These are phyloP conservation scores for Kluyveromyces starmeri DNA, from an alignment of 805 yeast species.

Conservation along the genomic window DNA sequence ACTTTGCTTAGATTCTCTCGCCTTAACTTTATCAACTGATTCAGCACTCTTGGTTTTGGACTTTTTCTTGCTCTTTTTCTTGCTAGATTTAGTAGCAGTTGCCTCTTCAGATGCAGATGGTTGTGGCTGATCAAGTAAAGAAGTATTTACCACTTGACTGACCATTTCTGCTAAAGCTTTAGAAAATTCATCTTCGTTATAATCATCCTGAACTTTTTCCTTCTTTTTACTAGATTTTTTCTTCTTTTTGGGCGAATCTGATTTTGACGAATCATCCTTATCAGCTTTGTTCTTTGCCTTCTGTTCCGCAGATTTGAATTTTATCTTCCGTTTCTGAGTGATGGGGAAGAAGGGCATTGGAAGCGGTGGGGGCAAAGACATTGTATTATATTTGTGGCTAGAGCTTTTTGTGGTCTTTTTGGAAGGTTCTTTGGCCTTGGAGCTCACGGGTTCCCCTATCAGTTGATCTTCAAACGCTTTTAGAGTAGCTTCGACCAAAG, in stretches of 20 bases:
- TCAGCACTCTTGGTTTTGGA: constrained; percentile 17
- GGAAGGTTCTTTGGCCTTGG: not conserved
- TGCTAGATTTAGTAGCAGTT: constrained; percentile 1
- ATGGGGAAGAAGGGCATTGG: constrained; percentile 5
- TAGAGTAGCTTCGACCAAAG: constrained; percentile 27
- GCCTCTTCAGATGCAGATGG: constrained; percentile 2
- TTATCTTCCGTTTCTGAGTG: constrained; percentile 5
- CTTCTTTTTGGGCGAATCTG: constrained; percentile 16
- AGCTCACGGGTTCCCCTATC: constrained; percentile 11
- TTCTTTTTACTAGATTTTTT: constrained; percentile 13
- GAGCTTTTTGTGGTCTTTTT: constrained; percentile 6
- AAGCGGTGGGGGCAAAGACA: constrained; percentile 3
- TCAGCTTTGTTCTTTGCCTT: constrained; percentile 3
- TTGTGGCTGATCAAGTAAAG: constrained; percentile 11
- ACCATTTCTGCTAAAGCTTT: constrained; percentile 50
- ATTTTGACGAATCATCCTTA: constrained; percentile 5
- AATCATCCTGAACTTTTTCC: constrained; percentile 6
- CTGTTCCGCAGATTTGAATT: constrained; percentile 3
- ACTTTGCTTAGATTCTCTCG: not conserved
- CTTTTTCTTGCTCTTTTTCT: constrained; percentile 2
- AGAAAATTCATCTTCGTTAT: constrained; percentile 34
- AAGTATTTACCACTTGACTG: constrained; percentile 41
- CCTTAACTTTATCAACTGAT: constrained; percentile 15
- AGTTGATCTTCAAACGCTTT: constrained; percentile 28
- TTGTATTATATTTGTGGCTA: constrained; percentile 2